Conservation (phyloP, 768 basidiomycete genomes). For the Auricularia heimuer region DNA sequence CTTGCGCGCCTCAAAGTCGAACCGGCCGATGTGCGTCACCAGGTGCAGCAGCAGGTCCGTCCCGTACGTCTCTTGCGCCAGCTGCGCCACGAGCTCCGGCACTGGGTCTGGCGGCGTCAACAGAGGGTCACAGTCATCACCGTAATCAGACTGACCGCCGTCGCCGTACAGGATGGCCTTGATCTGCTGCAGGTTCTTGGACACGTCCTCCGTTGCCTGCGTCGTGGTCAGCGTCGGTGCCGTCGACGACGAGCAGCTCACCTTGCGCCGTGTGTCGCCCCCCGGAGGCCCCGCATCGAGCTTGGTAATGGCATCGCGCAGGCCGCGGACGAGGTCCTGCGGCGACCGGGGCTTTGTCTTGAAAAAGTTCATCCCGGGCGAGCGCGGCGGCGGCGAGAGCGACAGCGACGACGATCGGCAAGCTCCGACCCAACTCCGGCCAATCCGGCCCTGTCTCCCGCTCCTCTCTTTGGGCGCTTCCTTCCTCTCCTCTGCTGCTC, state of each 20-base stretch:
- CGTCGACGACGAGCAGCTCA: conserved; percentile 23
- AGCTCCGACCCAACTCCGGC: not conserved
- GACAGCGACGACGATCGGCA: not conserved
- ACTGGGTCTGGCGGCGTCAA: conserved; percentile 49
- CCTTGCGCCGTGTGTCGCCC: conserved; percentile 72
- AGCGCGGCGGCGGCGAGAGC: not conserved
- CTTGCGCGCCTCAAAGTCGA: conserved; percentile 91
- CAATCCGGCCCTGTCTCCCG: too few species aligned
- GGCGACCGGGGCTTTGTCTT: conserved; percentile 83
- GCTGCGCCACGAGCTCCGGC: conserved; percentile 85
- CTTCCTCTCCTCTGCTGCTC: too few species aligned
- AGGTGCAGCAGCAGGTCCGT: conserved; percentile 78
- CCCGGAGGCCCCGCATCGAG: conserved; percentile 68
- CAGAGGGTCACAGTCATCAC: not conserved
- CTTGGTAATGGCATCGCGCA: conserved; percentile 69
- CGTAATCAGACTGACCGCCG: conserved; percentile 42
- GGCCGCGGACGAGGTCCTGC: conserved; percentile 72
- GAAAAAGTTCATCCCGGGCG: conserved; percentile 78
- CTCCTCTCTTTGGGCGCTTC: too few species aligned
- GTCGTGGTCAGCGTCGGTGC: conserved; percentile 1
- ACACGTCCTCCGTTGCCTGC: conserved; percentile 82
- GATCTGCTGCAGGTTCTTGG: conserved; percentile 83
- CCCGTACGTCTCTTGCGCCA: conserved; percentile 92
- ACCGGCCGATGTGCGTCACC: conserved; percentile 69
- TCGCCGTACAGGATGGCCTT: conserved; percentile 83